Evolutionary conservation across 768 basidiomycete species (phyloP), one percentile per base, ranked within the genome.

Genomic region (Dentipellis sp.): DNA sequence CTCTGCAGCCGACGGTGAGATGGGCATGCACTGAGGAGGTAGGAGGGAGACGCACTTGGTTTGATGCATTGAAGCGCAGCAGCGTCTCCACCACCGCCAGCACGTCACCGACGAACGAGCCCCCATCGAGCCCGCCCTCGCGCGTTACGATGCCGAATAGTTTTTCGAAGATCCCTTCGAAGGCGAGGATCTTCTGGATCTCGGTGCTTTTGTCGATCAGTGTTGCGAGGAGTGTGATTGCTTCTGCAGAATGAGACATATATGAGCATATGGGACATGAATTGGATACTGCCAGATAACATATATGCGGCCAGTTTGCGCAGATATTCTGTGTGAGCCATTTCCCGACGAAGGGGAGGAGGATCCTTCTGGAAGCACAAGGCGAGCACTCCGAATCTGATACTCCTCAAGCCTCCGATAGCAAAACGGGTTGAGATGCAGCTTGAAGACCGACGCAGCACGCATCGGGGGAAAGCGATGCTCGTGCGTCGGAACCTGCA

Each of bases 161-260:
- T 66, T 88, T 91, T 74, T 99, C 97, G 64, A 99, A 98, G 1
- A 90, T 91, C 17, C 97, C 94, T 63, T 94, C 93, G 63, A 99
- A 99, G 0, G 94, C 93, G 47, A 98, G 82, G 34, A 97, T 84
- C 71, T 97, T 98, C 66, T 97, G 95, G 37, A 99, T 90, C 67
- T 97, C 92, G 35, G 89, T 81, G 63, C 89, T 97, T 62, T 94
- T 88, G 0, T 83, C 82, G 38, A 88, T 82, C 12, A 99, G 75
- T 5, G 83, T 74, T 59, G 94, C 22, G 57, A 60, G 53, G 23
- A 58, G 16, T 14, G 46, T 58, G 23, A 57, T 38, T 29, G 47
- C 42, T 16, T 38, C 52, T 53, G 40, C 39, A 37, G 10, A 11
- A 10, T 19, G 17, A 9, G 35, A 42, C 17, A n/a, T n/a, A n/a